Conservation (phyloP, 2,329 filamentous ascomycete genomes). For the Aureobasidium melanogenum region DNA sequence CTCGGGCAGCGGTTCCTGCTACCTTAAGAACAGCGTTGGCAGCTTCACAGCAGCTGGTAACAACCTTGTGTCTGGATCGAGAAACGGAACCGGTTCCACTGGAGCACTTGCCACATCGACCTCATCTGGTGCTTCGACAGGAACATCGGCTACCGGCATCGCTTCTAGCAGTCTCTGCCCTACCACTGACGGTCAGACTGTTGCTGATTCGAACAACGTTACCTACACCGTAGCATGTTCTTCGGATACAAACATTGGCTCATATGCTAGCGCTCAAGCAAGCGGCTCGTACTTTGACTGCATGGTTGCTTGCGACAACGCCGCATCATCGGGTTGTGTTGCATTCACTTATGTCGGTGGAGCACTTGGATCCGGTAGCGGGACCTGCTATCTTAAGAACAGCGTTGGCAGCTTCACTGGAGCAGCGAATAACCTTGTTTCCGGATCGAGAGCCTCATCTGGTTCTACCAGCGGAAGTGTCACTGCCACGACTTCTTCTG, state of each 20-base stretch:
- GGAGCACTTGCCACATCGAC: slow-evolving; percentile 1
- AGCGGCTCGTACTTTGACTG: slow-evolving; percentile 13
- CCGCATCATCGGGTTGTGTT: slow-evolving; percentile 1
- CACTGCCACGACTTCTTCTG: slow-evolving; percentile 11
- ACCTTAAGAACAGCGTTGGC: slow-evolving; percentile 6
- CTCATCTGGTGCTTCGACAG: slow-evolving; percentile 9
- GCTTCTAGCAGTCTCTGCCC: slow-evolving; percentile 16
- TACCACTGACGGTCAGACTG: slow-evolving; percentile 8
- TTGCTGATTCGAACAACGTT: slow-evolving; percentile 9
- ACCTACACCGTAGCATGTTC: slow-evolving; percentile 8
- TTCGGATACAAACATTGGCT: slow-evolving; percentile 2
- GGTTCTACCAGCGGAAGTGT: not conserved
- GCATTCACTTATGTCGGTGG: slow-evolving; percentile 15
- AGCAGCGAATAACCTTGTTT: slow-evolving; percentile 8
- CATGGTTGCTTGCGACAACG: slow-evolving; percentile 12
- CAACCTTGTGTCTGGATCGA: slow-evolving; percentile 11
- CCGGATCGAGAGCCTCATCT: not conserved
- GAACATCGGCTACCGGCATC: slow-evolving; percentile 7
- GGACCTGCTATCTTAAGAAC: slow-evolving; percentile 12
- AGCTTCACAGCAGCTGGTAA: not conserved
- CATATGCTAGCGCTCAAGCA: slow-evolving; percentile 7
- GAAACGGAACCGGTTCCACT: not conserved
- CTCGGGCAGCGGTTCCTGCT: not conserved
- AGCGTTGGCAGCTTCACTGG: not conserved
- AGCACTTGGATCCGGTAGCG: not conserved